Evolutionary conservation across 192 early-diverging fungal genomes (phyloP).

Genomic region (Coemansia sp.): DNA sequence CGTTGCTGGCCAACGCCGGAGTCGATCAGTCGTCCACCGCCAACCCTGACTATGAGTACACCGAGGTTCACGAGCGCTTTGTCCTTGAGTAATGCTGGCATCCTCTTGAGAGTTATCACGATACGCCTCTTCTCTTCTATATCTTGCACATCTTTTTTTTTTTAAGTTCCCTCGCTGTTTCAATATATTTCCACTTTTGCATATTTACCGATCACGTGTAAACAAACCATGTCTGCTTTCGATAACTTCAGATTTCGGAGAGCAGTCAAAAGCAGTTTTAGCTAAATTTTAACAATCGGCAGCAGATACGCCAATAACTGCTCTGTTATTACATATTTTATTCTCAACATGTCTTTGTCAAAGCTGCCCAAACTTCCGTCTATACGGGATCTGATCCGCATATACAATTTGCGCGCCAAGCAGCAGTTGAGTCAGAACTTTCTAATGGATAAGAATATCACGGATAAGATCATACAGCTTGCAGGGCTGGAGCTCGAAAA

Average conservation of each 20-base stretch:
- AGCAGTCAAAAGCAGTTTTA: neutral
- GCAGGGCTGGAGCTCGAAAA: slow-evolving; percentile 61
- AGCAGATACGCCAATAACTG: neutral
- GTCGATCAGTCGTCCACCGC: neutral
- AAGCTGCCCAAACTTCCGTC: slow-evolving; percentile 65
- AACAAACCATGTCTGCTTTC: neutral
- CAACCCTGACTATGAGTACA: slow-evolving; percentile 47
- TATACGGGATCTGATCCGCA: slow-evolving; percentile 70
- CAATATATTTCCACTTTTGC: neutral
- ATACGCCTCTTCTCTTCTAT: neutral
- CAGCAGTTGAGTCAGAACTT: slow-evolving; percentile 82
- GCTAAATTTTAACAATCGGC: neutral
- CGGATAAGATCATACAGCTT: slow-evolving; percentile 68
- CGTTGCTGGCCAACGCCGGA: slow-evolving; percentile 14
- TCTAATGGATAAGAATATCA: slow-evolving; percentile 81
- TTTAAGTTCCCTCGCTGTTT: neutral
- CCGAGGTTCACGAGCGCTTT: slow-evolving; percentile 54
- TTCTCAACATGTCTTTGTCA: slow-evolving; percentile 21
- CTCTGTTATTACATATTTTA: neutral
- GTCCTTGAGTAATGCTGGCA: slow-evolving; percentile 34
- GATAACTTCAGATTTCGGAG: neutral
- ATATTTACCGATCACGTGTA: neutral
- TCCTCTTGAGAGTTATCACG: neutral
- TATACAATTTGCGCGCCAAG: slow-evolving; percentile 73
- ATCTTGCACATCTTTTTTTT: neutral